phyloP scores from a whole-genome alignment of 2,329 filamentous ascomycete genomes.

The Cladosporium sp. region DNA sequence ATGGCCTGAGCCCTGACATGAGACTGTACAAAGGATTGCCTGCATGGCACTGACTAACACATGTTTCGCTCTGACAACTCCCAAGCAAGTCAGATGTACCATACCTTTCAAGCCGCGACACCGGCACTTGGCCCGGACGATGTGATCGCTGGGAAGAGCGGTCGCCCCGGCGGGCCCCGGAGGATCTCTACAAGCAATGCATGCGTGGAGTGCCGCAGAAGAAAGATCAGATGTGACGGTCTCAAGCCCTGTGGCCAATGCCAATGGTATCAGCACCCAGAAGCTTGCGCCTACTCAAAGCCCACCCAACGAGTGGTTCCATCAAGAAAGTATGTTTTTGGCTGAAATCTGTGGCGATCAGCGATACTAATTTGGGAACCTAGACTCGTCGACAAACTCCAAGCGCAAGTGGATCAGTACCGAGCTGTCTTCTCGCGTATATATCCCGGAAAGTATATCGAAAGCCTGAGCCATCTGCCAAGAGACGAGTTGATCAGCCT shows the following conservation, averaged over 20 bases:
- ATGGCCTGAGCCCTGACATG: constrained; percentile 1
- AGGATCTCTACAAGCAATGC: constrained; percentile 54
- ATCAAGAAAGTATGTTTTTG: constrained; percentile 63
- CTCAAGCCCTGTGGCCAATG: constrained; percentile 79
- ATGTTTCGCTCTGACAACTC: constrained; percentile 5
- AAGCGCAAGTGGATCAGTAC: constrained; percentile 46
- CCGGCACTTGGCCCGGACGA: constrained; percentile 32
- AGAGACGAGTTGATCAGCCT: constrained; percentile 44
- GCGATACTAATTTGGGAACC: constrained; percentile 20
- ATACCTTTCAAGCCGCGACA: constrained; percentile 38
- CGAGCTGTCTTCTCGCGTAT: constrained; percentile 40
- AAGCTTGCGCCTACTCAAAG: constrained; percentile 76
- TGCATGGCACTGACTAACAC: constrained; percentile 5
- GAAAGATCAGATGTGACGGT: constrained; percentile 81
- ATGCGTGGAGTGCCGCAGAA: constrained; percentile 71
- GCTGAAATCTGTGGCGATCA: background rate
- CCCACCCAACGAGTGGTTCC: constrained; percentile 72
- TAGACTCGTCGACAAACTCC: constrained; percentile 56
- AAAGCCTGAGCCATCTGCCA: constrained; percentile 36
- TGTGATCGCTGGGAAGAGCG: constrained; percentile 33
- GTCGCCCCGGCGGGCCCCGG: constrained; percentile 35
- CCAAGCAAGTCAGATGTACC: constrained; percentile 35
- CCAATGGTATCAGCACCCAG: constrained; percentile 73
- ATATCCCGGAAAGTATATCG: constrained; percentile 40
- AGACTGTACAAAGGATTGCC: constrained; percentile 10